These are phyloP conservation scores for Boletus rubroflammeus DNA, from an alignment of 768 basidiomycete genomes.

Conservation along the genomic window DNA sequence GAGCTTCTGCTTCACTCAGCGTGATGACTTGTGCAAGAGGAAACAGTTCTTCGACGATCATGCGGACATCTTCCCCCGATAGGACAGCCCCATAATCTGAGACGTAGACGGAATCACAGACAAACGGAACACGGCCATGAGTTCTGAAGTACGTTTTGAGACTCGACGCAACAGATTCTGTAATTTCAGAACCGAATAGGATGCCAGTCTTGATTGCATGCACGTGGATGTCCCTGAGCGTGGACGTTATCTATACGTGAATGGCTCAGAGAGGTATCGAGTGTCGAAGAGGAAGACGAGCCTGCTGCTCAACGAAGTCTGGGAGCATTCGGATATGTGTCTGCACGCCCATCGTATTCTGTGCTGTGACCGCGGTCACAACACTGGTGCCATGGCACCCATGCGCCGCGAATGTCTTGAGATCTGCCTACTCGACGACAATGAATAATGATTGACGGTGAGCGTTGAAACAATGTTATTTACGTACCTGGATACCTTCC, in stretches of 20 bases:
- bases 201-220: not conserved
- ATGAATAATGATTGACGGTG: not conserved
- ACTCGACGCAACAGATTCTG: not conserved
- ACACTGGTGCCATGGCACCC: constrained; percentile 8
- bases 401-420: constrained; percentile 1
- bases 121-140: not conserved
- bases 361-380: constrained; percentile 1
- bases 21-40: not conserved
- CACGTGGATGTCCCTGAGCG: not conserved
- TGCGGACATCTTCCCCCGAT: not conserved
- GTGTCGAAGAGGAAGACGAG: not conserved
- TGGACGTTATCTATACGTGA: not conserved
- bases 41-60: not conserved
- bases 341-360: not conserved
- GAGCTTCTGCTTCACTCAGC: not conserved
- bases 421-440: not conserved
- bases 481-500: not conserved
- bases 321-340: not conserved
- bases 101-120: constrained; percentile 1
- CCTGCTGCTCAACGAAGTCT: not conserved
- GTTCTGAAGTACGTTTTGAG: not conserved
- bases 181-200: not conserved
- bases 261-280: not conserved
- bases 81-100: not conserved
- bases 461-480: too few relatives aligned